Conservation (phyloP, 2,329 filamentous ascomycete genomes). For the Hawksworthiomyces lignivorus region DNA sequence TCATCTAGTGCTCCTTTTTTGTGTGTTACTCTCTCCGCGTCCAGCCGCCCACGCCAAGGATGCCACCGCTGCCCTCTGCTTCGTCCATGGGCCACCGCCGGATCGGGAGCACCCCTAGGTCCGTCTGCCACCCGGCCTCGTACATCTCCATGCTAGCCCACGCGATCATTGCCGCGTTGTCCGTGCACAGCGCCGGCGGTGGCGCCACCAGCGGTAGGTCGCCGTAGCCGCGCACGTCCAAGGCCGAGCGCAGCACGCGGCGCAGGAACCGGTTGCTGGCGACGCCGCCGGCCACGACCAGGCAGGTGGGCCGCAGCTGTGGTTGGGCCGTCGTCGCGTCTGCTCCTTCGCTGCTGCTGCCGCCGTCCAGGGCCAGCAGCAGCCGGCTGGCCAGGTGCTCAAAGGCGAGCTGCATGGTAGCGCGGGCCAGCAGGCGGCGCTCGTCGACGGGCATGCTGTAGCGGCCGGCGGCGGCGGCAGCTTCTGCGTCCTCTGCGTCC, state of each 20-base stretch:
- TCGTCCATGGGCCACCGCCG: slow-evolving; percentile 70
- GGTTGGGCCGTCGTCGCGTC: slow-evolving; percentile 13
- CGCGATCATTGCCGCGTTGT: slow-evolving; percentile 96
- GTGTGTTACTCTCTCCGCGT: slow-evolving; percentile 14
- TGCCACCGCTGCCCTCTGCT: slow-evolving; percentile 51
- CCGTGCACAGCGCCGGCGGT: slow-evolving; percentile 73
- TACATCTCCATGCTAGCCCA: slow-evolving; percentile 95
- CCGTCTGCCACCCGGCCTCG: slow-evolving; percentile 62
- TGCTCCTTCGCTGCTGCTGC: not conserved
- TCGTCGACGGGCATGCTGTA: slow-evolving; percentile 46
- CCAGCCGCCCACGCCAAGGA: slow-evolving; percentile 53
- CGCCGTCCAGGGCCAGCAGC: slow-evolving; percentile 53
- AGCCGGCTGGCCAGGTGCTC: slow-evolving; percentile 77
- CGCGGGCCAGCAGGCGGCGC: slow-evolving; percentile 60
- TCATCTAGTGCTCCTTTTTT: no score
- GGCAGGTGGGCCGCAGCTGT: no score
- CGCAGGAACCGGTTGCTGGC: slow-evolving; percentile 76
- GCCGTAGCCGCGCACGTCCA: slow-evolving; percentile 60
- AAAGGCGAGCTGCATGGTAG: slow-evolving; percentile 73
- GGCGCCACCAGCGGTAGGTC: slow-evolving; percentile 62
- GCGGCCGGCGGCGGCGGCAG: slow-evolving; percentile 21
- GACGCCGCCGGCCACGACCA: slow-evolving; percentile 86
- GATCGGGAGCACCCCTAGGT: slow-evolving; percentile 51
- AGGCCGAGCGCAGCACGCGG: slow-evolving; percentile 48
- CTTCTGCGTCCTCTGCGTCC: not conserved